These are phyloP conservation scores for Penicillium paradoxum DNA, from an alignment of 495 filamentous ascomycete genomes.

Conservation along the genomic window DNA sequence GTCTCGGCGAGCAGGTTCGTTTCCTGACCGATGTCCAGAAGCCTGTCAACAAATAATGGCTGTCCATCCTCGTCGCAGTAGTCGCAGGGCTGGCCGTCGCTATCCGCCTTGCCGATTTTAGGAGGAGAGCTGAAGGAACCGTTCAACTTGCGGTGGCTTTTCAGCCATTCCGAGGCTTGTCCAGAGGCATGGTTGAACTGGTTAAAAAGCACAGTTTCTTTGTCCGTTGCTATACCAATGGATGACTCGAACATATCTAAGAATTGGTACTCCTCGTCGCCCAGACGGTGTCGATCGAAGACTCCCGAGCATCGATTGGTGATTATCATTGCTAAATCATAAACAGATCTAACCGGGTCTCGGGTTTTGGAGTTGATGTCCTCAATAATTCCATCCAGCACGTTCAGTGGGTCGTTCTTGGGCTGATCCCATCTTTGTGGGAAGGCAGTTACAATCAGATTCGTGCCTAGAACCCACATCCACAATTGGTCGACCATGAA, in stretches of 20 bases:
- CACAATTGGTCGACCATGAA: conserved; percentile 75
- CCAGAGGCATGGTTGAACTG: conserved; percentile 59
- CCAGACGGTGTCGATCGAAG: conserved; percentile 59
- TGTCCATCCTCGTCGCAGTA: conserved; percentile 25
- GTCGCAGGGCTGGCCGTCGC: conserved; percentile 16
- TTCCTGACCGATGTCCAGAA: conserved; percentile 65
- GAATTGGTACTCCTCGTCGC: conserved; percentile 62
- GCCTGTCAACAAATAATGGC: conserved; percentile 56
- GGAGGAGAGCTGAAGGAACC: conserved; percentile 29
- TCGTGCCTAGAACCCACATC: conserved; percentile 64
- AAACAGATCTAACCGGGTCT: conserved; percentile 56
- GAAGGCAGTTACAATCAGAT: conserved; percentile 63
- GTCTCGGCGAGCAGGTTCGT: conserved; percentile 60
- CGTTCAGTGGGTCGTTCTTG: conserved; percentile 60
- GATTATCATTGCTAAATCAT: conserved; percentile 62
- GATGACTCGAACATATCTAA: conserved; percentile 68
- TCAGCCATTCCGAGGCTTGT: conserved; percentile 58
- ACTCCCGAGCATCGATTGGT: conserved; percentile 60
- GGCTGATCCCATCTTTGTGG: conserved; percentile 67
- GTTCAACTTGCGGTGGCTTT: conserved; percentile 51
- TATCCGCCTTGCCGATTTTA: conserved; percentile 1
- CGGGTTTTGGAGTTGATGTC: conserved; percentile 67
- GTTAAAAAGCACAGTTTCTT: conserved; percentile 59
- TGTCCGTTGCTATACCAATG: conserved; percentile 60
- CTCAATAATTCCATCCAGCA: conserved; percentile 61